Evolutionary conservation across 2,329 filamentous ascomycete genomes (phyloP).

Genomic region (Coleophoma cylindrospora): DNA sequence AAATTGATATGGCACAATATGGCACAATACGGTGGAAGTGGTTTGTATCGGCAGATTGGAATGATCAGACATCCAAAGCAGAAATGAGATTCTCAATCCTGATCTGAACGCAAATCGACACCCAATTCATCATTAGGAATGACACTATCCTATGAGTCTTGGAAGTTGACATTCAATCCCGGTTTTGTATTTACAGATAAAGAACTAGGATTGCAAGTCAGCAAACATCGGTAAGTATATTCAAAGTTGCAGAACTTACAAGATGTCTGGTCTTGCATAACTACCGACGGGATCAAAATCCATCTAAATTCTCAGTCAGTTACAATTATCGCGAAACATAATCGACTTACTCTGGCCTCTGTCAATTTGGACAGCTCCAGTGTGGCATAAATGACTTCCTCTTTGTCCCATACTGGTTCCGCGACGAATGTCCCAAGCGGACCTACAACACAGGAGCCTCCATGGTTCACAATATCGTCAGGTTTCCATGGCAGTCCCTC

Average conservation of each 20-base stretch:
- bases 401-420: slow-evolving; percentile 34
- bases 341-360: slow-evolving; percentile 29
- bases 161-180: background rate
- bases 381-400: slow-evolving; percentile 33
- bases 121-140: no score
- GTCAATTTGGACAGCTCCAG: slow-evolving; percentile 28
- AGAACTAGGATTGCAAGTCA: background rate
- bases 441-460: slow-evolving; percentile 35
- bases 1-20: no score
- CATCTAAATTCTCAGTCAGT: slow-evolving; percentile 21
- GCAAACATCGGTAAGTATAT: background rate
- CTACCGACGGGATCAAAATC: slow-evolving; percentile 37
- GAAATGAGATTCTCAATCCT: no score
- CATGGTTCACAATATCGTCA: slow-evolving; percentile 33
- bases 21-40: no score
- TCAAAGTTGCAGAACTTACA: slow-evolving; percentile 23
- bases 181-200: background rate
- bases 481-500: slow-evolving; percentile 31
- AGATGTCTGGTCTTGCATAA: slow-evolving; percentile 34
- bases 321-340: background rate
- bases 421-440: slow-evolving; percentile 32
- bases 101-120: no score
- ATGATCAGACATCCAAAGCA: no score
- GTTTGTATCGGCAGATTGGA: no score
- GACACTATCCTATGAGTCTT: background rate